Percentiles rank a stretch among this genome's conserved stretches.
Conservation (phyloP, 192 early-diverging fungal genomes). For the Coemansia sp. region DNA sequence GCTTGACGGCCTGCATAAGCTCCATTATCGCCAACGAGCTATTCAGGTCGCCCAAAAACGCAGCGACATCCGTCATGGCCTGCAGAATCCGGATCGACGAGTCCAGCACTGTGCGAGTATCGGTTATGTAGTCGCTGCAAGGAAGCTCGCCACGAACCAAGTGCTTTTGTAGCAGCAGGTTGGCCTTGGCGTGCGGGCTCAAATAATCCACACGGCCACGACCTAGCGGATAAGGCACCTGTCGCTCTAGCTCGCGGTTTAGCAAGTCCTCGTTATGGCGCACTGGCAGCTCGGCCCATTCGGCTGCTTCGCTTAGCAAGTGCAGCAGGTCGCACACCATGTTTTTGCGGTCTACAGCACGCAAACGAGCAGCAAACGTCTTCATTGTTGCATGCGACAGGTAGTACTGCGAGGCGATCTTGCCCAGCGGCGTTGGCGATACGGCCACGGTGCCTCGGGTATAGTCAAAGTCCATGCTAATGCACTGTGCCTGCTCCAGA, state of each 20-base stretch:
- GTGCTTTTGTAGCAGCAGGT: conserved; percentile 86
- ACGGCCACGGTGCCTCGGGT: conserved; percentile 38
- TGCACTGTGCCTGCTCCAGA: conserved; percentile 68
- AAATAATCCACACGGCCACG: conserved; percentile 58
- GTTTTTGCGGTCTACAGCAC: conserved; percentile 33
- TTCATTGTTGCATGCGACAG: conserved; percentile 78
- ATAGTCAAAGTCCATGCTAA: conserved; percentile 56
- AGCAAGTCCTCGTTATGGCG: conserved; percentile 93
- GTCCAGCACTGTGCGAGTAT: conserved; percentile 87
- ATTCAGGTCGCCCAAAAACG: conserved; percentile 62
- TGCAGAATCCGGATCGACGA: conserved; percentile 86
- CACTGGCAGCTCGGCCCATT: conserved; percentile 90
- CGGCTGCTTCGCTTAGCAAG: conserved; percentile 76
- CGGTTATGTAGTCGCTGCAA: conserved; percentile 86
- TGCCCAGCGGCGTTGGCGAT: conserved; percentile 69
- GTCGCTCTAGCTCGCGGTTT: conserved; percentile 77
- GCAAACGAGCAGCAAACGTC: conserved; percentile 62
- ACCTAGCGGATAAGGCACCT: conserved; percentile 65
- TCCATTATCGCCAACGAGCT: conserved; percentile 73
- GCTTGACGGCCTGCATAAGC: conserved; percentile 90
- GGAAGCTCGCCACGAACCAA: conserved; percentile 77
- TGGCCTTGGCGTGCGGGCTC: conserved; percentile 88
- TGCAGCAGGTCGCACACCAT: conserved; percentile 67
- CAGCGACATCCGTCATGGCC: conserved; percentile 92
- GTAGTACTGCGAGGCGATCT: conserved; percentile 91